phyloP scores from a whole-genome alignment of 2,329 filamentous ascomycete species.

The Fusarium acutatum region DNA sequence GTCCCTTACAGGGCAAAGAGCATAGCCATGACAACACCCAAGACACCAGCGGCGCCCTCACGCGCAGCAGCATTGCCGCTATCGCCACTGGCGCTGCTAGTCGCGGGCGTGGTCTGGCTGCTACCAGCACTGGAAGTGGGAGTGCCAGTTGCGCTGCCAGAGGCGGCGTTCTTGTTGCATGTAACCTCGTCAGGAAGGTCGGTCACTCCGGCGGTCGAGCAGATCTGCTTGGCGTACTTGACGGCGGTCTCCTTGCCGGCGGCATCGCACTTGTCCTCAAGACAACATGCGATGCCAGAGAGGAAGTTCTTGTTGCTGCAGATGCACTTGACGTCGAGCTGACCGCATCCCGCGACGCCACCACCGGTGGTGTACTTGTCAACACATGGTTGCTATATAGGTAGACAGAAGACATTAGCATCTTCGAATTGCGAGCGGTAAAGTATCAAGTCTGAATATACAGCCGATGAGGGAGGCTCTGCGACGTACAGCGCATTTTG shows the following conservation, averaged over 20 bases:
- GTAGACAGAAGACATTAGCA: constrained; percentile 3
- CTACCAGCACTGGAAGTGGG: constrained; percentile 17
- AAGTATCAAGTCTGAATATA: background rate
- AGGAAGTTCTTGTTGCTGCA: constrained; percentile 54
- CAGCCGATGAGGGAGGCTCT: background rate
- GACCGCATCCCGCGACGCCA: constrained; percentile 50
- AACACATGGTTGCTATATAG: constrained; percentile 46
- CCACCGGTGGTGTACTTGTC: constrained; percentile 45
- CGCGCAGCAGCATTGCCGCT: constrained; percentile 16
- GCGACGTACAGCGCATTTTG: constrained; percentile 51
- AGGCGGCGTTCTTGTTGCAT: constrained; percentile 42
- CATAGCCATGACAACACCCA: constrained; percentile 43
- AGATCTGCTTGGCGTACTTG: constrained; percentile 50
- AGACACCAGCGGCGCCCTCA: constrained; percentile 30
- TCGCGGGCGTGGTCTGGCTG: background rate
- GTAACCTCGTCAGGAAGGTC: constrained; percentile 48
- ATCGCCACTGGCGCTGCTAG: background rate
- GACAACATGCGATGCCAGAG: constrained; percentile 53
- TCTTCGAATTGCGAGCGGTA: background rate
- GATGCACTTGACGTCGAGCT: constrained; percentile 52
- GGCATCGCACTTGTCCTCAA: constrained; percentile 46
- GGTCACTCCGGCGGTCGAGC: constrained; percentile 47
- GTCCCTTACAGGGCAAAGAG: constrained; percentile 40
- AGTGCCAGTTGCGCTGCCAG: constrained; percentile 6
- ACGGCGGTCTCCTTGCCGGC: constrained; percentile 48